These are phyloP conservation scores for Tricholomella constricta DNA, from an alignment of 768 basidiomycete genomes.

Conservation along the genomic window DNA sequence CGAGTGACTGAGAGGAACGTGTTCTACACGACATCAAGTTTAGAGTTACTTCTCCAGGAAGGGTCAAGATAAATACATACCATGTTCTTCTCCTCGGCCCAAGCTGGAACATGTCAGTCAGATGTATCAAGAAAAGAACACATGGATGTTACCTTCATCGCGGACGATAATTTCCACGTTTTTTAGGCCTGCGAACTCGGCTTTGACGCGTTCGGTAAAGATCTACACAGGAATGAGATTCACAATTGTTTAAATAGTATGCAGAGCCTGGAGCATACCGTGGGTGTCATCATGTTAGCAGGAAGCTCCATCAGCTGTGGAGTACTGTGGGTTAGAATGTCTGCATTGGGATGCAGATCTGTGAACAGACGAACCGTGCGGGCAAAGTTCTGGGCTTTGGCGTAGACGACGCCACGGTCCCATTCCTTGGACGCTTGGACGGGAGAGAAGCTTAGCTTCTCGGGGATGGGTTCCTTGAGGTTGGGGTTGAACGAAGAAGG, in stretches of 20 bases:
- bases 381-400: slow-evolving; percentile 77
- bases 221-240: slow-evolving; percentile 35
- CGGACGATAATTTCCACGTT: slow-evolving; percentile 71
- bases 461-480: slow-evolving; percentile 49
- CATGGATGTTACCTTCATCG: slow-evolving; percentile 60
- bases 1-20: slow-evolving; percentile 87
- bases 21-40: slow-evolving; percentile 45
- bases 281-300: slow-evolving; percentile 85
- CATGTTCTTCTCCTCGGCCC: slow-evolving; percentile 87
- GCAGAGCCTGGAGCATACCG: slow-evolving; percentile 41
- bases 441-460: slow-evolving; percentile 51
- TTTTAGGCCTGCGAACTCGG: slow-evolving; percentile 63
- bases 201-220: slow-evolving; percentile 71
- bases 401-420: slow-evolving; percentile 75
- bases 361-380: slow-evolving; percentile 55
- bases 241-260: background rate
- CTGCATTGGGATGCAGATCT: background rate
- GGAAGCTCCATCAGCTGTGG: slow-evolving; percentile 80
- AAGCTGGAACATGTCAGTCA: slow-evolving; percentile 43
- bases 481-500: slow-evolving; percentile 68
- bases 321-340: background rate
- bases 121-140: background rate
- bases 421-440: slow-evolving; percentile 56
- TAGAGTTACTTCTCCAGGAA: background rate
- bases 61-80: slow-evolving; percentile 32